phyloP scores from a whole-genome alignment of 805 yeast species.

The Nadsonia fulvescens region DNA sequence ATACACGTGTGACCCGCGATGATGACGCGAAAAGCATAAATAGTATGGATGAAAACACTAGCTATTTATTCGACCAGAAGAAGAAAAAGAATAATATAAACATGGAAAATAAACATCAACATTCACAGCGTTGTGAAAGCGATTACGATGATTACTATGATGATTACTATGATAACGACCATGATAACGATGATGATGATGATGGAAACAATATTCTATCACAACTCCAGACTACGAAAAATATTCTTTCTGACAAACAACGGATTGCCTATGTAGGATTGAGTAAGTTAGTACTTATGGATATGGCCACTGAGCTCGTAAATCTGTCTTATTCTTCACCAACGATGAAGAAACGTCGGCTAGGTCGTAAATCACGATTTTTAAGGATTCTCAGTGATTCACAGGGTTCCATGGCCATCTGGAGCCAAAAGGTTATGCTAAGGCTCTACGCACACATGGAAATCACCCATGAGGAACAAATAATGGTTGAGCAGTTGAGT shows the following conservation, averaged over 20 bases:
- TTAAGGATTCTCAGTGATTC: slow-evolving; percentile 43
- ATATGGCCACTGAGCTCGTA: slow-evolving; percentile 70
- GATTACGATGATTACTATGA: too few species aligned
- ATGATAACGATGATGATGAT: slow-evolving; percentile 23
- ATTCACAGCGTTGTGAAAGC: too few species aligned
- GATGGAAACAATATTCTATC: slow-evolving; percentile 30
- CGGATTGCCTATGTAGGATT: slow-evolving; percentile 85
- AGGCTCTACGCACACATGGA: slow-evolving; percentile 68
- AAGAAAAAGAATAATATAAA: too few species aligned
- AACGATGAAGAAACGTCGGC: slow-evolving; percentile 27
- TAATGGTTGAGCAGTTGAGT: slow-evolving; percentile 75
- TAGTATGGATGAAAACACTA: slow-evolving; percentile 35
- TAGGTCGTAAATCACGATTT: too few species aligned
- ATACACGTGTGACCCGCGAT: slow-evolving; percentile 76
- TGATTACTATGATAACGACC: too few species aligned
- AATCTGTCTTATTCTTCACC: slow-evolving; percentile 24
- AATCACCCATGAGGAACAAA: slow-evolving; percentile 54
- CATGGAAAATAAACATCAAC: too few species aligned
- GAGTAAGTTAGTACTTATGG: slow-evolving; percentile 53
- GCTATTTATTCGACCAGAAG: slow-evolving; percentile 32
- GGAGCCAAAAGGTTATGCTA: slow-evolving; percentile 61
- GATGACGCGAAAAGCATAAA: slow-evolving; percentile 55
- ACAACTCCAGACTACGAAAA: slow-evolving; percentile 64
- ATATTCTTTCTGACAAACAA: slow-evolving; percentile 65
- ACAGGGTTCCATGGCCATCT: slow-evolving; percentile 64